Percentiles rank a stretch among this genome's conserved stretches.
phyloP scores from a whole-genome alignment of 2,329 filamentous ascomycete species.

The Pseudogymnoascus sp. region DNA sequence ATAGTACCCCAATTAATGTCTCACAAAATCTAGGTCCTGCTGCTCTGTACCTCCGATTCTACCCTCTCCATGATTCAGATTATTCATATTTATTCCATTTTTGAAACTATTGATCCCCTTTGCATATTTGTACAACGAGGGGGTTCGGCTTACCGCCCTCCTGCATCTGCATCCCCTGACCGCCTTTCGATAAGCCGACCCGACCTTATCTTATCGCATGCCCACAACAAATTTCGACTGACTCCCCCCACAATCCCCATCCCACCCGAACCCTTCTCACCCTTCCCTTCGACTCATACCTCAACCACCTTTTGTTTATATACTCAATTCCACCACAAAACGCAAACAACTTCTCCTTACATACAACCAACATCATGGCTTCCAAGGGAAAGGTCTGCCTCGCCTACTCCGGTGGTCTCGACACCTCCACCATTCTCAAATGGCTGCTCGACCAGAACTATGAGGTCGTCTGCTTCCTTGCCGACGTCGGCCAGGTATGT shows the following conservation, averaged over 20 bases:
- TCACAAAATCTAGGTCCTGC: not conserved
- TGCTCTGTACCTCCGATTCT: not conserved
- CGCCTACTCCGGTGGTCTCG: conserved; percentile 37
- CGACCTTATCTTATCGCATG: conserved; percentile 8
- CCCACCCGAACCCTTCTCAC: conserved; percentile 4
- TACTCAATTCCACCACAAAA: conserved; percentile 7
- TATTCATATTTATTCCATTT: conserved; percentile 5
- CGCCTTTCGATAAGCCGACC: conserved; percentile 8
- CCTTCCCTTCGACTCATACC: conserved; percentile 3
- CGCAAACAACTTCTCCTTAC: not conserved
- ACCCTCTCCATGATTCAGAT: not conserved
- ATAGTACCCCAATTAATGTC: not conserved
- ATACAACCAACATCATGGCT: not conserved
- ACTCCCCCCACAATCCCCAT: conserved; percentile 3
- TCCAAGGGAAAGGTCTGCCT: conserved; percentile 31
- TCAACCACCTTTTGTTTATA: conserved; percentile 5
- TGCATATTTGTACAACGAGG: conserved; percentile 4
- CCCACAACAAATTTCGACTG: conserved; percentile 8
- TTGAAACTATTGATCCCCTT: conserved; percentile 5
- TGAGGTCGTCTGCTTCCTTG: conserved; percentile 44
- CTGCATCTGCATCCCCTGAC: conserved; percentile 1
- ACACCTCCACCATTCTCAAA: conserved; percentile 37
- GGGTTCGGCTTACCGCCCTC: conserved; percentile 6
- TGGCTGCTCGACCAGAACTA: conserved; percentile 44
- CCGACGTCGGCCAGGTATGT: conserved; percentile 64